Evolutionary conservation across 2,329 filamentous ascomycete genomes (phyloP), one percentile per base, ranked within the genome.

Genomic region (Westerdykella aurantiaca): DNA sequence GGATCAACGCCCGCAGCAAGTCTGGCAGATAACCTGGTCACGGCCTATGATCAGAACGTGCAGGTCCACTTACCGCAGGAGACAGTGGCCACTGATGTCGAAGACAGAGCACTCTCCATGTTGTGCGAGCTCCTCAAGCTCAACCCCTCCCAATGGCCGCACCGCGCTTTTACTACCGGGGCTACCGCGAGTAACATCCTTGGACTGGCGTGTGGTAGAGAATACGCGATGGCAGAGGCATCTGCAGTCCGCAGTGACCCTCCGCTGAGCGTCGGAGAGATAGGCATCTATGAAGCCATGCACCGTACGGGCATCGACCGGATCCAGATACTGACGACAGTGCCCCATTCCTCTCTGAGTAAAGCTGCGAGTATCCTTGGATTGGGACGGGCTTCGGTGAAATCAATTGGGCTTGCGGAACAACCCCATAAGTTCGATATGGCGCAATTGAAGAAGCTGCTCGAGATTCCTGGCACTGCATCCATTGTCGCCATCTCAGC

Each of bases 291-390:
- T 17, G 73, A 73, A 25, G 86, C 88, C 1, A 85, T 87, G 61
- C 64, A 70, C 5, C 70, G 69, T 35, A 81, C 85, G 0, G 80
- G 82, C 0, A 67, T 94, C 12, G 73, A 73, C 14, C 77, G 82
- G 18, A 73, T 96, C 6, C 86, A 88, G 60, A 74, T 96, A 6
- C 71, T 96, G 46, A 90, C 87, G 1, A 88, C 87, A 34, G 78
- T 85, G 52, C 86, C 84, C 0, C 91, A 97, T 64, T 94, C 88
- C 35, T 94, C 87, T 2, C 70, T 95, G 1, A 76, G 75, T 41
- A 96, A 96, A 69, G 88, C 89, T 10, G 88, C 89, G 0, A 84
- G 85, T 33, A 72, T 95, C 1, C 74, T 94, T 3, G 91, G 91
- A 0, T 71, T 96, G 11, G 91, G 91, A 0, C 75, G 87, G 33